Percentiles rank a stretch among this genome's conserved stretches.
These are phyloP conservation scores for Apiospora pterosperma DNA, from an alignment of 2,329 filamentous ascomycete species.

Conservation along the genomic window DNA sequence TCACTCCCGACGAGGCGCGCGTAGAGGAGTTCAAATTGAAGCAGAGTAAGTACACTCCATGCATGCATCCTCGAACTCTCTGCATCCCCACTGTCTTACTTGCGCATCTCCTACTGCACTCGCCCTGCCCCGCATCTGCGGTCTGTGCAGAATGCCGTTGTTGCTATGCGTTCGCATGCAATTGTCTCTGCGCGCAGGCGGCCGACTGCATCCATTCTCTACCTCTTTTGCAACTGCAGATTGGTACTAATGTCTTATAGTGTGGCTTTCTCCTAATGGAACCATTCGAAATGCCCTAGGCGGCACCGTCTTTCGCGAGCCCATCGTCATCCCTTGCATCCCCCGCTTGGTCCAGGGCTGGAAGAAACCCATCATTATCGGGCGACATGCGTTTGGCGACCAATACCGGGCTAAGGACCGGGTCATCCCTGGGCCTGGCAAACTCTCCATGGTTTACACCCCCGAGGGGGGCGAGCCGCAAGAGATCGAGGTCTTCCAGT, in stretches of 20 bases:
- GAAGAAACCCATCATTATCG: constrained; percentile 99
- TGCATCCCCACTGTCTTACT: constrained; percentile 10
- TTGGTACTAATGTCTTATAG: constrained; percentile 35
- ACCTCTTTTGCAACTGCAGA: constrained; percentile 5
- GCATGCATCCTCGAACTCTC: constrained; percentile 3
- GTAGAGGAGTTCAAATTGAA: constrained; percentile 98
- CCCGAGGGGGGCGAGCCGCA: constrained; percentile 78
- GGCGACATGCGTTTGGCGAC: constrained; percentile 96
- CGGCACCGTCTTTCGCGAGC: constrained; percentile 98
- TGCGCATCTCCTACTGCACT: constrained; percentile 14
- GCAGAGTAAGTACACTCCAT: constrained; percentile 66
- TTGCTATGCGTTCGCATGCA: background rate
- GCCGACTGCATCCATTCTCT: constrained; percentile 7
- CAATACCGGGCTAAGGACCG: constrained; percentile 96
- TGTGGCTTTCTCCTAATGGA: constrained; percentile 98
- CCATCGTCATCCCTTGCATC: constrained; percentile 91
- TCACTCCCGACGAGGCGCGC: constrained; percentile 94
- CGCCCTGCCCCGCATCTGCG: background rate
- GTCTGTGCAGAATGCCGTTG: background rate
- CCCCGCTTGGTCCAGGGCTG: constrained; percentile 93
- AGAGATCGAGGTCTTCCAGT: constrained; percentile 87
- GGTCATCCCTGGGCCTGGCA: constrained; percentile 79
- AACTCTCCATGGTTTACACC: constrained; percentile 92
- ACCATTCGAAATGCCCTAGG: constrained; percentile 75
- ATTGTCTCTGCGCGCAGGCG: background rate